These are phyloP conservation scores for Macrolepiota fuliginosa DNA, from an alignment of 768 basidiomycete species.

Conservation along the genomic window DNA sequence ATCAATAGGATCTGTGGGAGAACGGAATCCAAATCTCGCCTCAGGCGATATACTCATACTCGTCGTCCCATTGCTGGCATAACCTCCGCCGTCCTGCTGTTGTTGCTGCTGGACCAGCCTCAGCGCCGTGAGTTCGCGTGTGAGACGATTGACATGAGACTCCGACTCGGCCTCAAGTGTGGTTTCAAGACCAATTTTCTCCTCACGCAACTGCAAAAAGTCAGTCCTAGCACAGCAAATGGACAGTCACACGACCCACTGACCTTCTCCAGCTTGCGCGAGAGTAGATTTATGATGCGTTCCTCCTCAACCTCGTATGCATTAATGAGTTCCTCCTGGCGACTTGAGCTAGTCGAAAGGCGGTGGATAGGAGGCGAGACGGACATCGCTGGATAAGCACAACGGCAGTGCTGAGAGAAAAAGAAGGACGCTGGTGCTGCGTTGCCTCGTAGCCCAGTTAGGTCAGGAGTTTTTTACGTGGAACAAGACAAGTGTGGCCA, in stretches of 20 bases:
- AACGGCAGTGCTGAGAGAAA: not conserved
- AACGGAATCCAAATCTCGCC: constrained; percentile 26
- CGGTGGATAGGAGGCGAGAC: constrained; percentile 60
- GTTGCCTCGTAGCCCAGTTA: not conserved
- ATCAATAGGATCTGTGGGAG: constrained; percentile 26
- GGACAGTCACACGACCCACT: constrained; percentile 16
- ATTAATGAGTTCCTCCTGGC: constrained; percentile 77
- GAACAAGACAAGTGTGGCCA: constrained; percentile 14
- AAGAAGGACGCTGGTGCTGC: not conserved
- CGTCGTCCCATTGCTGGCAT: constrained; percentile 11
- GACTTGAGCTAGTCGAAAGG: constrained; percentile 48
- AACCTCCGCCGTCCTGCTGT: constrained; percentile 21
- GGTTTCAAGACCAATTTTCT: constrained; percentile 84
- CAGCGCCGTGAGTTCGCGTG: constrained; percentile 66
- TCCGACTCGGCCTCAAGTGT: constrained; percentile 84
- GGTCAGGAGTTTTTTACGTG: constrained; percentile 20
- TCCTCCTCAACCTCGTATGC: constrained; percentile 91
- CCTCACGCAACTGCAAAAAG: constrained; percentile 62
- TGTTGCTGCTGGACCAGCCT: constrained; percentile 56
- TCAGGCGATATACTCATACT: constrained; percentile 32
- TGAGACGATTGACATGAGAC: constrained; percentile 75
- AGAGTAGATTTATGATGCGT: constrained; percentile 80
- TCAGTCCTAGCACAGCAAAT: not conserved
- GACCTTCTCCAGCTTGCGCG: constrained; percentile 83
- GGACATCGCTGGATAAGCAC: constrained; percentile 28